phyloP scores from a whole-genome alignment of 345 rosid genomes.

The Brassica juncea region DNA sequence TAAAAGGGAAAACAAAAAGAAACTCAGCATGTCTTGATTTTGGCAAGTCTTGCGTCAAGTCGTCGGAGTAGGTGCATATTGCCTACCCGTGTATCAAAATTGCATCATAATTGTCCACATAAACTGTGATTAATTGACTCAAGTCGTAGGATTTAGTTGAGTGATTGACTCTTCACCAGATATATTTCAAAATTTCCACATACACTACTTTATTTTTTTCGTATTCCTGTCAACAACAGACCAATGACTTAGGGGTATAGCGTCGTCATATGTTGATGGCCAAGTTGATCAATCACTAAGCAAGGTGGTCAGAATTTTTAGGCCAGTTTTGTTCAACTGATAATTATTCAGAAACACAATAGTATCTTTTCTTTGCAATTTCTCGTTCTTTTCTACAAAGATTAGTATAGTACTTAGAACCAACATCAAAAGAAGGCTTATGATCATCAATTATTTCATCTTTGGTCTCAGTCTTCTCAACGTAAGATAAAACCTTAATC shows the following conservation, averaged over 20 bases:
- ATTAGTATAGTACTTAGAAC: too few species aligned
- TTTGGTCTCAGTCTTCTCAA: background rate
- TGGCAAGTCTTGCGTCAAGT: background rate
- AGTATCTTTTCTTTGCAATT: background rate
- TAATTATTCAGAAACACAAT: too few species aligned
- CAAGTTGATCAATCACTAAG: slow-evolving; percentile 76
- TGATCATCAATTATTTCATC: background rate
- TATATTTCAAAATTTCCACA: background rate
- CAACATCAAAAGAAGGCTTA: too few species aligned
- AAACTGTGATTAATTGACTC: background rate
- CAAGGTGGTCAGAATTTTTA: slow-evolving; percentile 63
- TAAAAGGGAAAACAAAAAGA: background rate
- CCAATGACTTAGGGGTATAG: slow-evolving; percentile 77
- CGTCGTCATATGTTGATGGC: slow-evolving; percentile 84
- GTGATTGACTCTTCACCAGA: background rate
- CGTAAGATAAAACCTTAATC: too few species aligned
- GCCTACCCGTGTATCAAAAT: background rate
- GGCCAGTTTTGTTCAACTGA: background rate
- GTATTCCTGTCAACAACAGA: background rate
- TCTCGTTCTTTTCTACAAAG: background rate
- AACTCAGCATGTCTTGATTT: background rate
- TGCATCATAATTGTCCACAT: background rate
- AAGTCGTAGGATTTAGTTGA: background rate
- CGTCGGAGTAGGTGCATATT: background rate
- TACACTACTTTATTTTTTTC: background rate